Conservation (phyloP, 768 basidiomycete genomes). For the Naganishia vishniacii region DNA sequence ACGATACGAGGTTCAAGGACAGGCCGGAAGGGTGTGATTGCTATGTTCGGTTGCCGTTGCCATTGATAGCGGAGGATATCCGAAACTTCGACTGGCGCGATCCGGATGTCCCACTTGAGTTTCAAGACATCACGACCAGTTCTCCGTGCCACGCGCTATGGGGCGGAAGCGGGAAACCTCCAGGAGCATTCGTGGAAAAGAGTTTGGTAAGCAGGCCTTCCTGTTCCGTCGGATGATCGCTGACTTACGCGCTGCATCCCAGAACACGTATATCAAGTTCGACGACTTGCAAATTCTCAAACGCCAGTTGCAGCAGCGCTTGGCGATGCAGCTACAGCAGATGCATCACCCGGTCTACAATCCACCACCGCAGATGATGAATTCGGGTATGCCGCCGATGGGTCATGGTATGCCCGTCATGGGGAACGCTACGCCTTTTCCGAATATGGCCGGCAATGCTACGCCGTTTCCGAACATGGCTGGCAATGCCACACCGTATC, state of each 20-base stretch:
- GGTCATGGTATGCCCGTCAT: background rate
- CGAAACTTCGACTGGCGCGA: slow-evolving; percentile 3
- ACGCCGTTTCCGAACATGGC: background rate
- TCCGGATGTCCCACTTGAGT: slow-evolving; percentile 1
- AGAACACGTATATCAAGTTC: background rate
- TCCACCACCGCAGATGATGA: background rate
- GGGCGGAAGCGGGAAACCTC: slow-evolving; percentile 5
- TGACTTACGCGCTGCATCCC: background rate
- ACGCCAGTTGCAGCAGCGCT: background rate
- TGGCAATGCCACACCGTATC: background rate
- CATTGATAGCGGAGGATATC: slow-evolving; percentile 10
- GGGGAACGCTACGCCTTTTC: slow-evolving; percentile 10
- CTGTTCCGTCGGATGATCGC: background rate
- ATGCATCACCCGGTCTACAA: background rate
- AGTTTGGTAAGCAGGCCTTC: background rate
- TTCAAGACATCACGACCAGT: background rate
- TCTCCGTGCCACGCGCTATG: slow-evolving; percentile 3
- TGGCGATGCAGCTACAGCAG: slow-evolving; percentile 9
- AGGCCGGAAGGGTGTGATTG: slow-evolving; percentile 15
- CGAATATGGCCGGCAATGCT: background rate
- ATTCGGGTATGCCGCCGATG: background rate
- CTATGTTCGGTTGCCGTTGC: slow-evolving; percentile 1
- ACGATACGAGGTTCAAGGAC: slow-evolving; percentile 6
- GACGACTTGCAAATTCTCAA: background rate
- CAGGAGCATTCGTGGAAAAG: slow-evolving; percentile 13